Evolutionary conservation across 106 monocot genomes (phyloP).

Genomic region (Dioscorea dumetorum): DNA sequence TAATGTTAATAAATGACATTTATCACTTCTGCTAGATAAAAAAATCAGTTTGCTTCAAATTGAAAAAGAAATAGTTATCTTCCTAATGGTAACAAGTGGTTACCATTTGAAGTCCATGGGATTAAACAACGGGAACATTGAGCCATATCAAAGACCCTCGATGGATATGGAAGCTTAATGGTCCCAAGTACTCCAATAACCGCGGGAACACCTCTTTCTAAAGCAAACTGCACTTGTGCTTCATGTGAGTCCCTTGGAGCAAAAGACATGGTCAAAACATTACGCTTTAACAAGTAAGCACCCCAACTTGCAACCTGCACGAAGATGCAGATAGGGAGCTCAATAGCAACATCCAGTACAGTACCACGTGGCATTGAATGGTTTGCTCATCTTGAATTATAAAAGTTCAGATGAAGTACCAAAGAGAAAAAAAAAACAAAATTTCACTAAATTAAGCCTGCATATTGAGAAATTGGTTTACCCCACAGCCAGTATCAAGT

Average conservation of each 20-base stretch:
- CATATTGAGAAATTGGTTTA: slow-evolving; percentile 9
- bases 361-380: too few relatives aligned
- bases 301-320: slow-evolving; percentile 30
- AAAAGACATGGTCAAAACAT: slow-evolving; percentile 13
- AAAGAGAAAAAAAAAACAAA: not conserved
- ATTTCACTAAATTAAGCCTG: too few relatives aligned
- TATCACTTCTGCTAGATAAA: too few relatives aligned
- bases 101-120: slow-evolving; percentile 41
- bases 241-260: too few relatives aligned
- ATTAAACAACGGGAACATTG: too few relatives aligned
- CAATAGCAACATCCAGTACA: too few relatives aligned
- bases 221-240: too few relatives aligned
- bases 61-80: too few relatives aligned
- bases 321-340: not conserved
- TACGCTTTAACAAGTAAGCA: slow-evolving; percentile 26
- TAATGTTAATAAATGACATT: too few relatives aligned
- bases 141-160: slow-evolving; percentile 15
- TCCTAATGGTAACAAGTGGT: not conserved
- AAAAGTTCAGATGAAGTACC: not conserved
- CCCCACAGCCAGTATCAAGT: slow-evolving; percentile 56
- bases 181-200: slow-evolving; percentile 48
- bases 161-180: slow-evolving; percentile 41
- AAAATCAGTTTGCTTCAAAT: too few relatives aligned
- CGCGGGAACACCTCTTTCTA: slow-evolving; percentile 33
- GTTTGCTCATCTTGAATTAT: too few relatives aligned